Base-by-base conservation (phyloP, 805 yeast species). In the Starmerella powellii region DNA sequence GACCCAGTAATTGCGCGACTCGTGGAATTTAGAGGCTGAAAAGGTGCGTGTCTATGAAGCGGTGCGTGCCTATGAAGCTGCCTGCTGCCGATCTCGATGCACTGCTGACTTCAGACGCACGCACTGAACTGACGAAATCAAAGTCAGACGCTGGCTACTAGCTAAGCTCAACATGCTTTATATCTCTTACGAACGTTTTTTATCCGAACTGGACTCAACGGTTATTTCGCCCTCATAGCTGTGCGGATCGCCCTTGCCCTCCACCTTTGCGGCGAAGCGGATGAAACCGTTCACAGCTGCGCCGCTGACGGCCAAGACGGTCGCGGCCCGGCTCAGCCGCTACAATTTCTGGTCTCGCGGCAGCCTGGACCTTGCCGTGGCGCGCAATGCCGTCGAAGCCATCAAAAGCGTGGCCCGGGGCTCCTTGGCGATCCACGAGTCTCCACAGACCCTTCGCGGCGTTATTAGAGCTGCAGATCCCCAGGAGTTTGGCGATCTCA, bases 211-310 rank as follows among this genome's bases (percentile, higher is more conserved):
- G n/a, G n/a, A n/a, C n/a, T n/a, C n/a, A n/a, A n/a, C n/a, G n/a
- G n/a, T n/a, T n/a, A n/a, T n/a, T n/a, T n/a, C n/a, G n/a, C n/a
- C n/a, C n/a, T n/a, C n/a, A n/a, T n/a, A n/a, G n/a, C n/a, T n/a
- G n/a, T n/a, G n/a, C n/a, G n/a, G n/a, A n/a, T n/a, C 19, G 19
- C 21, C 33, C 13, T 10, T 4, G 15, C 33, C 19, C 11, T 31
- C 33, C 12, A 23, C 26, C 15, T n/a, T 8, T 28, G 6, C 31
- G 6, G 15, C 8, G 6, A 13, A 18, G 10, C 32, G 26, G 31
- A 35, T 40, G 35, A 32, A 32, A 32, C 23, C 35, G 42, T 51
- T 51, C 41, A 39, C 45, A 13, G 48, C 43, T 10, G 40, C 43
- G 31, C 56, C 56, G 26, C 34, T 47, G 27, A 44, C 41, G 15